Evolutionary conservation across 768 basidiomycete genomes (phyloP).

Genomic region (Russula sp.): DNA sequence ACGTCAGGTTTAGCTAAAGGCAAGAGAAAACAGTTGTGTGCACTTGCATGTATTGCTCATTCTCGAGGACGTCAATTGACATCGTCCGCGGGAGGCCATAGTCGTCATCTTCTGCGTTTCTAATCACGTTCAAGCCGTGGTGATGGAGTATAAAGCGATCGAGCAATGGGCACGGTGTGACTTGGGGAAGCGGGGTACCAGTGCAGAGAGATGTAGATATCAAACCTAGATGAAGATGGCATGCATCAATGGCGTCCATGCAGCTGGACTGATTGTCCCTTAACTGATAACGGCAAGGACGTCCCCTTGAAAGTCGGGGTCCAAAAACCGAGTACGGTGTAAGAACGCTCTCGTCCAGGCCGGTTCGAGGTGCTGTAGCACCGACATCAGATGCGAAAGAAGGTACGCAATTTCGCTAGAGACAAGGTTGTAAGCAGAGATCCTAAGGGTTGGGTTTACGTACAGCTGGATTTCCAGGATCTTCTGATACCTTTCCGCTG

Average conservation of each 20-base stretch:
- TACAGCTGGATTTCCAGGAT: conserved; percentile 66
- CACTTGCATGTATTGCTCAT: conserved; percentile 74
- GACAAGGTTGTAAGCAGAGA: conserved; percentile 14
- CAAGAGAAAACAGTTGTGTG: background rate
- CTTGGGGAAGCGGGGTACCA: conserved; percentile 73
- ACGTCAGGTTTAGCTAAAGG: background rate
- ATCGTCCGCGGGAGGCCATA: conserved; percentile 66
- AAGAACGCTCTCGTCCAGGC: conserved; percentile 76
- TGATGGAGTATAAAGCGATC: conserved; percentile 42
- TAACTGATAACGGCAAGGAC: conserved; percentile 74
- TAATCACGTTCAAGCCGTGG: conserved; percentile 61
- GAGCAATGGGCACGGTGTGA: conserved; percentile 69
- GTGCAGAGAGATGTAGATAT: conserved; percentile 70
- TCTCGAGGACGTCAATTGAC: conserved; percentile 65
- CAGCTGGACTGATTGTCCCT: conserved; percentile 23
- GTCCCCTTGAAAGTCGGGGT: conserved; percentile 80
- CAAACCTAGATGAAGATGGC: conserved; percentile 44
- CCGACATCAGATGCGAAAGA: conserved; percentile 67
- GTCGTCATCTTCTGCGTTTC: conserved; percentile 66
- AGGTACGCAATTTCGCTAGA: conserved; percentile 60
- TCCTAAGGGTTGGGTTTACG: conserved; percentile 22
- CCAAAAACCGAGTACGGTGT: conserved; percentile 64
- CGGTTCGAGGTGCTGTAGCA: conserved; percentile 64
- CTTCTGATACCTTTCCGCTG: conserved; percentile 66
- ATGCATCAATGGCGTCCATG: background rate